phyloP scores from a whole-genome alignment of 2,329 filamentous ascomycete species.

The Neoscytalidium dimidiatum region DNA sequence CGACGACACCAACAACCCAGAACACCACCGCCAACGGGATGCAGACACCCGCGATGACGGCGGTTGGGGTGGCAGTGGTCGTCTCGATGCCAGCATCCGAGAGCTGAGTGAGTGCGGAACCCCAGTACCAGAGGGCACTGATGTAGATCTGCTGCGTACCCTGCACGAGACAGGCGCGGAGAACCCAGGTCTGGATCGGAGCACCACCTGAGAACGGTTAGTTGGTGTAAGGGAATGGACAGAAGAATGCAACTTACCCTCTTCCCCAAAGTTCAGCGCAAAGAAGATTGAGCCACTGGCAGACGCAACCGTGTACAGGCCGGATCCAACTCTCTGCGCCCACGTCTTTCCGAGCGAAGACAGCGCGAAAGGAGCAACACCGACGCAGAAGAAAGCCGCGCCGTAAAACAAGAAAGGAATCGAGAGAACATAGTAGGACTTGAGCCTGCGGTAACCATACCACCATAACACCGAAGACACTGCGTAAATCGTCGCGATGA shows the following conservation, averaged over 20 bases:
- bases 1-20: slow-evolving; percentile 56
- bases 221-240: neutral
- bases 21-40: slow-evolving; percentile 58
- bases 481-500: slow-evolving; percentile 62
- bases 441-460: slow-evolving; percentile 47
- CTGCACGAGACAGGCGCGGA: slow-evolving; percentile 66
- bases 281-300: slow-evolving; percentile 67
- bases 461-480: slow-evolving; percentile 46
- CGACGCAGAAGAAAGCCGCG: slow-evolving; percentile 61
- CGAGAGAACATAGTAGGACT: slow-evolving; percentile 60
- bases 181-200: slow-evolving; percentile 66
- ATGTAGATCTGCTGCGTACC: slow-evolving; percentile 69
- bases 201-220: slow-evolving; percentile 42
- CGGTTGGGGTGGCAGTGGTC: slow-evolving; percentile 41
- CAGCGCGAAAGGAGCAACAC: slow-evolving; percentile 11
- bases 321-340: slow-evolving; percentile 52
- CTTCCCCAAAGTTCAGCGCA: slow-evolving; percentile 66
- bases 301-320: slow-evolving; percentile 63
- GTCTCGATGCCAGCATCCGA: slow-evolving; percentile 49
- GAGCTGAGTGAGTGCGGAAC: slow-evolving; percentile 53
- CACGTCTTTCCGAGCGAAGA: slow-evolving; percentile 47
- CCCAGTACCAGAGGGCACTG: slow-evolving; percentile 68
- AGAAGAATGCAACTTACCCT: slow-evolving; percentile 40
- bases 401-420: slow-evolving; percentile 66
- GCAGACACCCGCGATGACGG: slow-evolving; percentile 44